phyloP scores from a whole-genome alignment of 2,329 filamentous ascomycete species.

The Colletotrichum simmondsii region DNA sequence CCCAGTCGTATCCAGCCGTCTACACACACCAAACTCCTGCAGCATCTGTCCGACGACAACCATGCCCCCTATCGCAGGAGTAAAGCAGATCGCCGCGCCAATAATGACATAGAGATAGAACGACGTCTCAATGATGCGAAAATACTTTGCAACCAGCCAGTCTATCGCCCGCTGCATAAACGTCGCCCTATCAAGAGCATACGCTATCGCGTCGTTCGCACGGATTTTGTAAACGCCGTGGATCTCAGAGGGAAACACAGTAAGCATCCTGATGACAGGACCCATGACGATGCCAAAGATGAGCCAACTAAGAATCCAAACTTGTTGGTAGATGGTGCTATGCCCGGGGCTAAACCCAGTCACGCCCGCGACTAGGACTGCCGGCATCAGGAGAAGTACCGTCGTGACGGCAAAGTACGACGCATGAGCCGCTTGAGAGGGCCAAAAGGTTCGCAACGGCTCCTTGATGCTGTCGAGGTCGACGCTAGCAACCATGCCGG shows the following conservation, averaged over 20 bases:
- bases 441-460: slow-evolving; percentile 26
- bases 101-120: slow-evolving; percentile 14
- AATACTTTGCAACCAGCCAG: slow-evolving; percentile 32
- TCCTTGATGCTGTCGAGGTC: slow-evolving; percentile 26
- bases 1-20: slow-evolving; percentile 11
- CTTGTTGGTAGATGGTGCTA: slow-evolving; percentile 8
- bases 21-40: slow-evolving; percentile 23
- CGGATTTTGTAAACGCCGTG: slow-evolving; percentile 27
- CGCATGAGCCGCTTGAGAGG: slow-evolving; percentile 11
- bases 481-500: slow-evolving; percentile 25
- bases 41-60: slow-evolving; percentile 25
- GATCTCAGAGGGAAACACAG: slow-evolving; percentile 19
- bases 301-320: slow-evolving; percentile 23
- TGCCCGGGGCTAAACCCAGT: slow-evolving; percentile 21
- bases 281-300: slow-evolving; percentile 24
- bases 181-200: slow-evolving; percentile 20
- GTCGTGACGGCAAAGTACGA: slow-evolving; percentile 24
- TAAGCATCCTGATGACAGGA: slow-evolving; percentile 11
- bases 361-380: slow-evolving; percentile 10
- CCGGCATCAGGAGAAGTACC: neutral
- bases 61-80: slow-evolving; percentile 27
- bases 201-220: slow-evolving; percentile 28
- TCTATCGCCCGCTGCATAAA: slow-evolving; percentile 28
- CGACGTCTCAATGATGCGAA: slow-evolving; percentile 19
- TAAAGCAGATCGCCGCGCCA: slow-evolving; percentile 19